Percentiles rank a stretch among this genome's conserved stretches.
Conservation (phyloP, 176 grass and related monocot species). For the Aegilops longissima region DNA sequence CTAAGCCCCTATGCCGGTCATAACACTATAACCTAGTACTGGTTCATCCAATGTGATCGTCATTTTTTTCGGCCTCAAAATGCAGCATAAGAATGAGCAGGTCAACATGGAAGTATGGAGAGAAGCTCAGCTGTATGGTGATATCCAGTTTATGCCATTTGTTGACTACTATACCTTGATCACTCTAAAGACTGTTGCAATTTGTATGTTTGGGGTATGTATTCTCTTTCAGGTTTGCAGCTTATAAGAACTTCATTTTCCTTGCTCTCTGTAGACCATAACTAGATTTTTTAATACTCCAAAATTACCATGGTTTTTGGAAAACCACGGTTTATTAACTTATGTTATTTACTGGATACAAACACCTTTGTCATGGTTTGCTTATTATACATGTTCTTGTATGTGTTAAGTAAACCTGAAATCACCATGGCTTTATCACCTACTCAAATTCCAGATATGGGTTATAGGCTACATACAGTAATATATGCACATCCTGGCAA, state of each 20-base stretch:
- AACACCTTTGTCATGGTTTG: neutral
- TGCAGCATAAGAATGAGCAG: conserved; percentile 75
- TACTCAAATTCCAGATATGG: neutral
- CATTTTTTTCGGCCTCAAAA: neutral
- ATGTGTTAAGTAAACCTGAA: conserved; percentile 1
- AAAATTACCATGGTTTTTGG: neutral
- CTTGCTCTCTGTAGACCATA: neutral
- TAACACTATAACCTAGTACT: neutral
- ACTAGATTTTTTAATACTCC: neutral
- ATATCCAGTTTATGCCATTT: conserved; percentile 96
- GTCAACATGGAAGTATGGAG: conserved; percentile 85
- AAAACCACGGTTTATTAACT: neutral
- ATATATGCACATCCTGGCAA: neutral
- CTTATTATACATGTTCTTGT: neutral
- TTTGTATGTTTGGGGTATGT: conserved; percentile 80
- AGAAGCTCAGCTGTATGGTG: conserved; percentile 77
- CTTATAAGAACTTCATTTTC: conserved; percentile 13
- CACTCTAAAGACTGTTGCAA: conserved; percentile 75
- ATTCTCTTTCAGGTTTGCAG: conserved; percentile 38
- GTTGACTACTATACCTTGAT: conserved; percentile 94
- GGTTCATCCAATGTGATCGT: neutral
- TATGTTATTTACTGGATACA: neutral
- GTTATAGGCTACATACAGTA: neutral
- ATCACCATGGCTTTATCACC: conserved; percentile 1
- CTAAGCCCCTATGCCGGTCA: no score